These are phyloP conservation scores for Santalum album DNA, from an alignment of 164 flowering plant species.

Conservation along the genomic window DNA sequence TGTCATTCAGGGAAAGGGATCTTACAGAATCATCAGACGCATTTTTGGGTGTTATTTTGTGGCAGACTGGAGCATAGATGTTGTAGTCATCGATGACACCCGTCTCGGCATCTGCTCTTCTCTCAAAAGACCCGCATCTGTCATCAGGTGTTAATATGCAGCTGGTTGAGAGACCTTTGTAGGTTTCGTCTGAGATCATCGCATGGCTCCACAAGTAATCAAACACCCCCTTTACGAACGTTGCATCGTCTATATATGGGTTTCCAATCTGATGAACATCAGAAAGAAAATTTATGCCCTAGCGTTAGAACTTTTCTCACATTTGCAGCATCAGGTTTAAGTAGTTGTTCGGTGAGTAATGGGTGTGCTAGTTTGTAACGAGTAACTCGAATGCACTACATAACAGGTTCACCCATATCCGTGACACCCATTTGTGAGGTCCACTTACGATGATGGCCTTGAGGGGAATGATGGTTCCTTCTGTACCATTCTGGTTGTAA, in stretches of 20 bases:
- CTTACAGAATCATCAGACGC: constrained; percentile 22
- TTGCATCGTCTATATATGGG: constrained; percentile 26
- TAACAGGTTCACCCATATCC: too few relatives aligned
- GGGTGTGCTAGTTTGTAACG: too few relatives aligned
- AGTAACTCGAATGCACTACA: too few relatives aligned
- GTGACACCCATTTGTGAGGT: too few relatives aligned
- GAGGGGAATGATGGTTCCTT: constrained; percentile 12
- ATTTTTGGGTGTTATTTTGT: not conserved
- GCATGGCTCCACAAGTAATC: constrained; percentile 39
- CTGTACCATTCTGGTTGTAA: constrained; percentile 9
- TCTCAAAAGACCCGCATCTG: not conserved
- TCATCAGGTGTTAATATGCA: constrained; percentile 10
- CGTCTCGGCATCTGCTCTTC: not conserved
- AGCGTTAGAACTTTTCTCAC: too few relatives aligned
- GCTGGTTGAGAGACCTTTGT: constrained; percentile 10
- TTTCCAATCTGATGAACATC: constrained; percentile 57
- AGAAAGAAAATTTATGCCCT: too few relatives aligned
- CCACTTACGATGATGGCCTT: constrained; percentile 22
- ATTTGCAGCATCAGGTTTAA: too few relatives aligned
- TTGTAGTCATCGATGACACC: constrained; percentile 22
- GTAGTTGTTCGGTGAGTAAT: too few relatives aligned
- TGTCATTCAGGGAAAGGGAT: not conserved
- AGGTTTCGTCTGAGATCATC: constrained; percentile 31
- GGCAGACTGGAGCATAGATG: constrained; percentile 40
- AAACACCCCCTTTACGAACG: constrained; percentile 11